Percentiles rank a stretch among this genome's conserved stretches.
Conservation (phyloP, 805 yeast genomes). For the Lachancea nothofagi region DNA sequence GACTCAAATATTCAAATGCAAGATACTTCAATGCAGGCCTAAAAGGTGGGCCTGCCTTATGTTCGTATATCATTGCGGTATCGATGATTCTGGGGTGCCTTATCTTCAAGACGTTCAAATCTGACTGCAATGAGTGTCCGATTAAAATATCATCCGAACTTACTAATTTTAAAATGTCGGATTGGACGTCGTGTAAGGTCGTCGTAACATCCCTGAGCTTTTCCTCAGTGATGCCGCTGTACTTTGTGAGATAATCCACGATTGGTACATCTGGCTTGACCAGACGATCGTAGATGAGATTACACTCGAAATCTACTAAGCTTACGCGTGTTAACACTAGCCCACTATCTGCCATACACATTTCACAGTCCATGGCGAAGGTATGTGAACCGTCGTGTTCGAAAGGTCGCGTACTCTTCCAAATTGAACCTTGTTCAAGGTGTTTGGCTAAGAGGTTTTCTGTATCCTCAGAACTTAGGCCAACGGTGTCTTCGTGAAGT, state of each 20-base stretch:
- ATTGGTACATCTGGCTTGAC: conserved; percentile 77
- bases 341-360: conserved; percentile 64
- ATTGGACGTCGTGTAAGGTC: conserved; percentile 62
- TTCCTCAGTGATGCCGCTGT: conserved; percentile 82
- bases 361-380: conserved; percentile 90
- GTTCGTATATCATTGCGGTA: conserved; percentile 72
- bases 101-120: conserved; percentile 62
- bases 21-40: conserved; percentile 74
- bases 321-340: conserved; percentile 74
- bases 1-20: conserved; percentile 48
- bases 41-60: conserved; percentile 75
- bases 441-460: conserved; percentile 12
- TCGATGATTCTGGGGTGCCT: conserved; percentile 75
- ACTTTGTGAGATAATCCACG: conserved; percentile 73
- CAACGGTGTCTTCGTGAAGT: conserved; percentile 41
- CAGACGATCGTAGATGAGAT: conserved; percentile 59
- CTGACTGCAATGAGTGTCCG: conserved; percentile 90
- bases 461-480: conserved; percentile 13
- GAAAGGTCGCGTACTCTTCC: conserved; percentile 50
- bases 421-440: conserved; percentile 20
- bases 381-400: conserved; percentile 57
- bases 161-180: conserved; percentile 43
- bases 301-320: conserved; percentile 55
- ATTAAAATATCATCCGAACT: conserved; percentile 60
- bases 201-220: conserved; percentile 56